These are phyloP conservation scores for Atractiella rhizophila DNA, from an alignment of 768 basidiomycete genomes.

Conservation along the genomic window DNA sequence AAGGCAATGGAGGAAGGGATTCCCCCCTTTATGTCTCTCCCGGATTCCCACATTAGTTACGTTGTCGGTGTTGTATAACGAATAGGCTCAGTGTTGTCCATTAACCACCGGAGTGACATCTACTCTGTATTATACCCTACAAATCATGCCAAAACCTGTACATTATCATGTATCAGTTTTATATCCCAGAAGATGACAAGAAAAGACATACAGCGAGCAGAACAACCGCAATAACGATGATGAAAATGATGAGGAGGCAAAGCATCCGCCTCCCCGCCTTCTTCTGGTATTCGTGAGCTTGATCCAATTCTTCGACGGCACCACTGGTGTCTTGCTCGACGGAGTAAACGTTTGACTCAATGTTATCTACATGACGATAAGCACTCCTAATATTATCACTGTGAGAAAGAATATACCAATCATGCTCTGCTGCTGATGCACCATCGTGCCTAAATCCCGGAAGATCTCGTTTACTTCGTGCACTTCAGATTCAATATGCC, in stretches of 20 bases:
- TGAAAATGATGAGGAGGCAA: conserved; percentile 66
- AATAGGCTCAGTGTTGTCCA: no score
- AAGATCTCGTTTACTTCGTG: conserved; percentile 92
- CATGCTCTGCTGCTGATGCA: conserved; percentile 82
- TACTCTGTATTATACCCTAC: no score
- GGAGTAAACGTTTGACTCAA: conserved; percentile 73
- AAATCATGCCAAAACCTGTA: no score
- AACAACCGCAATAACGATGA: conserved; percentile 64
- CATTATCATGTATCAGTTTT: no score
- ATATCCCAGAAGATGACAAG: no score
- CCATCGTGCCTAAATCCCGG: conserved; percentile 77
- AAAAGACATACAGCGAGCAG: conserved; percentile 70
- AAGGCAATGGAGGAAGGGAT: no score
- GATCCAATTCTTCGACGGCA: conserved; percentile 62
- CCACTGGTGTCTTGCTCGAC: conserved; percentile 56
- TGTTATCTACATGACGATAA: conserved; percentile 41
- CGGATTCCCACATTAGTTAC: no score
- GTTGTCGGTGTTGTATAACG: no score
- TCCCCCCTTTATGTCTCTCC: no score
- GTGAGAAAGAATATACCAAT: conserved; percentile 35
- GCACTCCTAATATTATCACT: background rate
- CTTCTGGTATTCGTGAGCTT: conserved; percentile 77
- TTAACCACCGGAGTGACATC: no score
- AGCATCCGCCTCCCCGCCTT: conserved; percentile 73
- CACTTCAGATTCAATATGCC: conserved; percentile 88